Base-by-base conservation (phyloP, 2,329 filamentous ascomycete species). In the Venturia asperata region DNA sequence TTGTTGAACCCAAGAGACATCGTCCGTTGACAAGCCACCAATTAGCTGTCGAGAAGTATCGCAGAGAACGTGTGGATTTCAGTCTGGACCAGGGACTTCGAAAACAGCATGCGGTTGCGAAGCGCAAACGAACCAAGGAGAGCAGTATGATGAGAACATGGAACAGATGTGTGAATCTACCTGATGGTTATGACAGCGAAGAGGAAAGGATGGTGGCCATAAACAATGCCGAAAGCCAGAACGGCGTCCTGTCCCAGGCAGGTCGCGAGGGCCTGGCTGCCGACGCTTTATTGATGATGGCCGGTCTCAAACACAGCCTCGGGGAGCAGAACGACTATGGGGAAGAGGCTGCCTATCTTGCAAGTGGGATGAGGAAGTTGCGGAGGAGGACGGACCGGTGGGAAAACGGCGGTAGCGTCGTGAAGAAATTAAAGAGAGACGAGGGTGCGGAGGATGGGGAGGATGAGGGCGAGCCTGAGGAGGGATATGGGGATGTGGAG, bases 21-120 rank as follows among this genome's bases (percentile, higher is more conserved):
- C 83, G 90, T 1, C 90, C 90, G 2, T 84, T 91, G 0, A 94
- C 90, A 0, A 88, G 89, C 43, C 90, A 94, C 74, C 90, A 94
- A 75, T 79, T 92, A 47, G 90, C 90, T 0, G 88, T 94, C 0
- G 89, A 92, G 74, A 84, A 87, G 65, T 92, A 92, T 74, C 82
- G 90, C 21, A 88, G 85, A 67, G 85, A 90, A 71, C 86, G 90
- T 6, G 90, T 93, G n/a, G 88, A 92, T 71, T 88, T 92, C 70
- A 90, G 91, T 63, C 83, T 94, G 19, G 87, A 91, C 69, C 85
- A 87, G n/a, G 87, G 88, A 39, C 78, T 93, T 42, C 85, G 88
- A 61, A 82, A 81, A 68, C 80, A 85, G 63, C 87, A 92, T 71
- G 84, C 86, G 71, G 80, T 80, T 65, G 83, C 86, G 15, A 84